Evolutionary conservation across 805 yeast genomes (phyloP).

Genomic region (Saccharomyces kudriavzevii): DNA sequence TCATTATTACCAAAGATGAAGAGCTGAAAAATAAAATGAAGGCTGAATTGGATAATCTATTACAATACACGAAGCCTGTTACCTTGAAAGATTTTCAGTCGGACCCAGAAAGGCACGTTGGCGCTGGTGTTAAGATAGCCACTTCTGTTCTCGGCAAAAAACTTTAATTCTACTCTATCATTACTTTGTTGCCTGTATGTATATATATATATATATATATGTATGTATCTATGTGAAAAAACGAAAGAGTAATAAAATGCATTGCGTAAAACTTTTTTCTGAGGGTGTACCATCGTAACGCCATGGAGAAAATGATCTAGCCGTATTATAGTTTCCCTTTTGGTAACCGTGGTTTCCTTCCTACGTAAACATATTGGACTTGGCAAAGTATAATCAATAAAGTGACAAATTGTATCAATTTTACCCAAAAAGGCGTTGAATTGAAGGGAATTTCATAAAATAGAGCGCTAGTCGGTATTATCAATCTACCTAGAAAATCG

Average conservation of each 20-base stretch:
- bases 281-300: neutral
- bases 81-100: slow-evolving; percentile 52
- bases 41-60: slow-evolving; percentile 55
- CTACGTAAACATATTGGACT: slow-evolving; percentile 20
- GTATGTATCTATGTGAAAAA: no score
- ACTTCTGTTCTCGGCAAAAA: slow-evolving; percentile 55
- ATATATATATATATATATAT: no score
- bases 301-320: neutral
- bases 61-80: slow-evolving; percentile 44
- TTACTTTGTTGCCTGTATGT: slow-evolving; percentile 12
- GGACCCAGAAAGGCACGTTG: slow-evolving; percentile 52
- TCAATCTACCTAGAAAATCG: slow-evolving; percentile 1
- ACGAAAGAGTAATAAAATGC: neutral
- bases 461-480: neutral
- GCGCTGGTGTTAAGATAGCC: slow-evolving; percentile 57
- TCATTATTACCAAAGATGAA: slow-evolving; percentile 63
- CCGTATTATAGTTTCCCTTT: slow-evolving; percentile 4
- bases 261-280: neutral
- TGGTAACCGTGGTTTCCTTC: slow-evolving; percentile 16
- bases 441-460: slow-evolving; percentile 23
- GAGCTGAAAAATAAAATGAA: slow-evolving; percentile 49
- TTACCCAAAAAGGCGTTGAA: slow-evolving; percentile 14
- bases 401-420: slow-evolving; percentile 10
- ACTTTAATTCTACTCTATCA: slow-evolving; percentile 20
- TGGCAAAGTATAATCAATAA: slow-evolving; percentile 19